A percentile compares a stretch with the other conserved stretches of the same genome.
phyloP scores from a whole-genome alignment of 2,329 filamentous ascomycete species.

The Alternaria solani region DNA sequence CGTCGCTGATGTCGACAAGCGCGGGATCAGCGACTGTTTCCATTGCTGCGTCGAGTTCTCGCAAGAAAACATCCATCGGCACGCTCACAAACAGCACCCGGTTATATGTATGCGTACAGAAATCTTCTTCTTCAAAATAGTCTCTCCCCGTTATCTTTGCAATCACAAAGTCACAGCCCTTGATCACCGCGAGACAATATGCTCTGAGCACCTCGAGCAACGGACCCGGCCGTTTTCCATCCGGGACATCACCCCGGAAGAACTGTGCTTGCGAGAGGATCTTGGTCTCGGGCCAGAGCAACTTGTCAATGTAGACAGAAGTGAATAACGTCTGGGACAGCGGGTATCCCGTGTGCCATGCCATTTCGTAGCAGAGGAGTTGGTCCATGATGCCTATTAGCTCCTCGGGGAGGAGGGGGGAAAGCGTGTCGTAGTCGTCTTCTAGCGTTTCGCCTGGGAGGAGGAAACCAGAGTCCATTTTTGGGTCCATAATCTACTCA shows the following conservation, averaged over 20 bases:
- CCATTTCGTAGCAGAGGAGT: slow-evolving; percentile 90
- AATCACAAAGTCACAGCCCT: slow-evolving; percentile 82
- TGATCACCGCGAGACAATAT: slow-evolving; percentile 86
- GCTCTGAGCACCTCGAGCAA: slow-evolving; percentile 71
- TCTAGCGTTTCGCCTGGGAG: slow-evolving; percentile 81
- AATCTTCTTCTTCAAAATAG: slow-evolving; percentile 98
- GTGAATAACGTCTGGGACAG: slow-evolving; percentile 95
- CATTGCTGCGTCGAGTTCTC: slow-evolving; percentile 44
- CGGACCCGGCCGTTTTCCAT: slow-evolving; percentile 34
- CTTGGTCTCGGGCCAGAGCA: slow-evolving; percentile 75
- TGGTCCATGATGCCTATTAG: slow-evolving; percentile 95
- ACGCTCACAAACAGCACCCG: slow-evolving; percentile 71
- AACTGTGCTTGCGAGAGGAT: slow-evolving; percentile 69
- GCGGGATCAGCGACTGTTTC: slow-evolving; percentile 39
- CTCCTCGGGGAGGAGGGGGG: slow-evolving; percentile 75
- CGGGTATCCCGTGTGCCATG: slow-evolving; percentile 96
- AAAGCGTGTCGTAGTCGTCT: slow-evolving; percentile 78
- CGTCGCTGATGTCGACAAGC: slow-evolving; percentile 41
- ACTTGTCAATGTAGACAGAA: slow-evolving; percentile 84
- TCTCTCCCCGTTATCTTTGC: slow-evolving; percentile 80
- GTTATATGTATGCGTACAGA: slow-evolving; percentile 90
- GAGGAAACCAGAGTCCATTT: slow-evolving; percentile 96
- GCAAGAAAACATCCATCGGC: slow-evolving; percentile 44
- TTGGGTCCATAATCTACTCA: slow-evolving; percentile 92
- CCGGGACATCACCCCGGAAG: slow-evolving; percentile 56